Percentiles rank a stretch among this genome's conserved stretches.
Conservation (phyloP, 495 filamentous ascomycete species). For the Thermothielavioides terrestris region DNA sequence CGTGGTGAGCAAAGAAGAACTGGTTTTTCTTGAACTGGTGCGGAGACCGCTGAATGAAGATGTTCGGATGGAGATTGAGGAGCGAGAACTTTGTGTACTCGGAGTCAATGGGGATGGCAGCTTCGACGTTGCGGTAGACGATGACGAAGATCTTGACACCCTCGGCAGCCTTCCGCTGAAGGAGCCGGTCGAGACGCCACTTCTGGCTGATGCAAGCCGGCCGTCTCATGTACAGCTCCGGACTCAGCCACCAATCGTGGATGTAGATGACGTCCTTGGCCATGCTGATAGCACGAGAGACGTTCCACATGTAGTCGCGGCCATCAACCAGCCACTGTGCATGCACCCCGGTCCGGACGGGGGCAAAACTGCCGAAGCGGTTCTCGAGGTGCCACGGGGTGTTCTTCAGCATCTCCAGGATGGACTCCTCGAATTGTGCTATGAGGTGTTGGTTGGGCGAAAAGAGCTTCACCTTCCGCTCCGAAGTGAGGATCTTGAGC, state of each 20-base stretch:
- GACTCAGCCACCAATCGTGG: conserved; percentile 98
- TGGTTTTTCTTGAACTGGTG: conserved; percentile 98
- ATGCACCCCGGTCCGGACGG: conserved; percentile 75
- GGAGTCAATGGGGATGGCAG: conserved; percentile 96
- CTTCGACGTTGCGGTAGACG: conserved; percentile 96
- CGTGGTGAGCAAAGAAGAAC: conserved; percentile 99
- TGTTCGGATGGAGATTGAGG: conserved; percentile 89
- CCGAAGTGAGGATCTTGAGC: conserved; percentile 74
- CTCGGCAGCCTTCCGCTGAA: conserved; percentile 86
- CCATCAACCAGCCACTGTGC: conserved; percentile 97
- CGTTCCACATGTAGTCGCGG: conserved; percentile 98
- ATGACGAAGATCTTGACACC: conserved; percentile 98
- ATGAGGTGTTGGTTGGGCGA: conserved; percentile 85
- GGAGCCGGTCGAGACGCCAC: conserved; percentile 91
- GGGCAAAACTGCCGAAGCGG: conserved; percentile 89
- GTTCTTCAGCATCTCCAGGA: conserved; percentile 69
- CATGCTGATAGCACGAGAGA: conserved; percentile 93
- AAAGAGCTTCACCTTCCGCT: conserved; percentile 82
- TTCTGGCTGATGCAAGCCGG: conserved; percentile 97
- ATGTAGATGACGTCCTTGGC: conserved; percentile 98
- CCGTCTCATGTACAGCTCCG: conserved; percentile 90
- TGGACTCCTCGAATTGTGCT: conserved; percentile 87
- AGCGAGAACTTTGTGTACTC: conserved; percentile 97
- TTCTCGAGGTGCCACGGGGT: conserved; percentile 77
- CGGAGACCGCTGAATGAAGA: conserved; percentile 90